phyloP scores from a whole-genome alignment of 768 basidiomycete species.

The Tulasnella sp. region DNA sequence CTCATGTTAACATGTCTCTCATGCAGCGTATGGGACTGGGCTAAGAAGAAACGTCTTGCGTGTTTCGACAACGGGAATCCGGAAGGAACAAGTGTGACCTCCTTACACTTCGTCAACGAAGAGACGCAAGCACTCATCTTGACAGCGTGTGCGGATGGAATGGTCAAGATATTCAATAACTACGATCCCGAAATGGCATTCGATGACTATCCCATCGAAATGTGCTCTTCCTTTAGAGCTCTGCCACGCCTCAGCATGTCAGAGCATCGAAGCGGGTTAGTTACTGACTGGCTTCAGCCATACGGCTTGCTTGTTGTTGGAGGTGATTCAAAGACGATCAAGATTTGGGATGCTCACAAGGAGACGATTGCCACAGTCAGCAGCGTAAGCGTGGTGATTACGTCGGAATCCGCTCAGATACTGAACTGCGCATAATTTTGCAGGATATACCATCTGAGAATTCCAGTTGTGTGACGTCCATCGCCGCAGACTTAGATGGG shows the following conservation, averaged over 20 bases:
- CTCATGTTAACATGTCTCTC: not conserved
- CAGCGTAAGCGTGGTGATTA: constrained; percentile 62
- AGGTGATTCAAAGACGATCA: constrained; percentile 85
- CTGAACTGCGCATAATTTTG: not conserved
- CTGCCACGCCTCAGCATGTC: constrained; percentile 66
- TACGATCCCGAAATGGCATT: constrained; percentile 68
- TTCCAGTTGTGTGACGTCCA: constrained; percentile 85
- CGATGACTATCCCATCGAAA: constrained; percentile 69
- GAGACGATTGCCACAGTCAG: constrained; percentile 53
- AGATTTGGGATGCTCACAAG: constrained; percentile 94
- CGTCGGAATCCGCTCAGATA: not conserved
- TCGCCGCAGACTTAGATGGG: constrained; percentile 74
- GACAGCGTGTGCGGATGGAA: constrained; percentile 88
- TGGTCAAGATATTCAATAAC: constrained; percentile 88
- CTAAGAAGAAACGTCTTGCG: constrained; percentile 71
- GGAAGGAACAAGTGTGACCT: constrained; percentile 79
- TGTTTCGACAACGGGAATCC: constrained; percentile 90
- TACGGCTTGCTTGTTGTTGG: constrained; percentile 85
- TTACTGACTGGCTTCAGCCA: constrained; percentile 93
- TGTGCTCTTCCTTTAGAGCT: constrained; percentile 93
- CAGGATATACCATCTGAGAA: constrained; percentile 90
- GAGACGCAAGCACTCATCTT: constrained; percentile 90
- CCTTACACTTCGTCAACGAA: constrained; percentile 91
- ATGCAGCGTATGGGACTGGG: constrained; percentile 92
- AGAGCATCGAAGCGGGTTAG: constrained; percentile 78